A percentile compares a stretch with the other conserved stretches of the same genome.
phyloP scores from a whole-genome alignment of 1,139 yeast genomes.

The Saccharomyces hybrid region DNA sequence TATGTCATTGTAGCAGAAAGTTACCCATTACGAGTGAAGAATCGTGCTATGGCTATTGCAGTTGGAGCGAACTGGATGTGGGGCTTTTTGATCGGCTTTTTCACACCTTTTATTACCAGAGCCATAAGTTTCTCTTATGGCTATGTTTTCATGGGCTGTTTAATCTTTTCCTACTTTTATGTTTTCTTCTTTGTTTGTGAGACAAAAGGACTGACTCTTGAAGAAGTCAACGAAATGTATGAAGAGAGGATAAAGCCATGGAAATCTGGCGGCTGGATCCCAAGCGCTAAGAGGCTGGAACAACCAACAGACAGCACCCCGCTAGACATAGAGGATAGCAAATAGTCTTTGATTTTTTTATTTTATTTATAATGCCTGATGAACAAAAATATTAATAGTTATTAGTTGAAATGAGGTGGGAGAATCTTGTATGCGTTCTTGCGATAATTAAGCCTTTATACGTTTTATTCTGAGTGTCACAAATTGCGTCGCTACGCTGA shows the following conservation, averaged over 20 bases:
- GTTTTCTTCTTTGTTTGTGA: too few relatives aligned
- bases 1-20: slow-evolving; percentile 65
- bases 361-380: too few relatives aligned
- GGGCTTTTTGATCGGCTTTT: slow-evolving; percentile 67
- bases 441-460: too few relatives aligned
- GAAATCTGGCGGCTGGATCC: slow-evolving; percentile 33
- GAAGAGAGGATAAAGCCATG: slow-evolving; percentile 36
- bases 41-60: slow-evolving; percentile 68
- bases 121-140: slow-evolving; percentile 35
- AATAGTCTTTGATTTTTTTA: not conserved
- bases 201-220: slow-evolving; percentile 62
- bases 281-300: slow-evolving; percentile 25
- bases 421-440: too few relatives aligned
- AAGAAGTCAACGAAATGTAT: slow-evolving; percentile 58
- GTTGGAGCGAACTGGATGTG: slow-evolving; percentile 64
- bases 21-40: slow-evolving; percentile 66
- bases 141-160: too few relatives aligned
- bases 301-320: not conserved
- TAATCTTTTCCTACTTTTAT: too few relatives aligned
- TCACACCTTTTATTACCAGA: slow-evolving; percentile 31
- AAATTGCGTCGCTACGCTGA: too few relatives aligned
- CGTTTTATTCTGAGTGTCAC: too few relatives aligned
- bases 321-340: not conserved
- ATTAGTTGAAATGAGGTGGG: too few relatives aligned
- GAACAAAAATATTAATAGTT: too few relatives aligned